phyloP scores from a whole-genome alignment of 164 flowering plant genomes.

The Dillenia suffruticosa region DNA sequence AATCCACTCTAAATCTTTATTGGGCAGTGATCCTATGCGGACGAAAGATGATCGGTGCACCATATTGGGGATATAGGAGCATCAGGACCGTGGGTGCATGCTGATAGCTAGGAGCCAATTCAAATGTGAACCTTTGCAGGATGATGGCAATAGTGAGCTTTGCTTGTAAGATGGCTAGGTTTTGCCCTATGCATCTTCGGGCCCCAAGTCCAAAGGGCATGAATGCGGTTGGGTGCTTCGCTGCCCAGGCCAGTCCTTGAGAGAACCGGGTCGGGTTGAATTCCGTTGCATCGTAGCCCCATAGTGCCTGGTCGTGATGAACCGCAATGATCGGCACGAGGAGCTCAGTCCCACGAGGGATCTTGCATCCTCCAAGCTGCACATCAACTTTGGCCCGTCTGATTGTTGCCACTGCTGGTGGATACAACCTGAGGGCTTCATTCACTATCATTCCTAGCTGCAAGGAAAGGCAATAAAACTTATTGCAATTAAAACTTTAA shows the following conservation, averaged over 20 bases:
- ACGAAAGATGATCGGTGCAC: slow-evolving; percentile 73
- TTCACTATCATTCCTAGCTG: slow-evolving; percentile 28
- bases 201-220: slow-evolving; percentile 90
- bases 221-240: slow-evolving; percentile 77
- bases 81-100: slow-evolving; percentile 90
- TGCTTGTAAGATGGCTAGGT: slow-evolving; percentile 74
- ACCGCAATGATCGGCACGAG: slow-evolving; percentile 20
- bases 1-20: too few species aligned
- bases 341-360: slow-evolving; percentile 19
- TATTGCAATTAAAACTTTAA: too few species aligned
- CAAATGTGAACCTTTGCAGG: slow-evolving; percentile 62
- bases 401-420: slow-evolving; percentile 19
- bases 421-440: slow-evolving; percentile 27
- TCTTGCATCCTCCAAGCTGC: slow-evolving; percentile 19
- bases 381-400: slow-evolving; percentile 18
- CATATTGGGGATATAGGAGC: slow-evolving; percentile 82
- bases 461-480: not conserved
- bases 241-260: slow-evolving; percentile 72
- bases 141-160: slow-evolving; percentile 64
- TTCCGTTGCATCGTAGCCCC: slow-evolving; percentile 41
- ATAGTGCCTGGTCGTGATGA: slow-evolving; percentile 16
- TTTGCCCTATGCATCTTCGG: slow-evolving; percentile 87
- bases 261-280: slow-evolving; percentile 85
- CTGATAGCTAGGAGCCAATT: slow-evolving; percentile 54
- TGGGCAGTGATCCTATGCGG: not conserved